Conservation (phyloP, 371 early-diverging fungal species). For the Circinella minor region DNA sequence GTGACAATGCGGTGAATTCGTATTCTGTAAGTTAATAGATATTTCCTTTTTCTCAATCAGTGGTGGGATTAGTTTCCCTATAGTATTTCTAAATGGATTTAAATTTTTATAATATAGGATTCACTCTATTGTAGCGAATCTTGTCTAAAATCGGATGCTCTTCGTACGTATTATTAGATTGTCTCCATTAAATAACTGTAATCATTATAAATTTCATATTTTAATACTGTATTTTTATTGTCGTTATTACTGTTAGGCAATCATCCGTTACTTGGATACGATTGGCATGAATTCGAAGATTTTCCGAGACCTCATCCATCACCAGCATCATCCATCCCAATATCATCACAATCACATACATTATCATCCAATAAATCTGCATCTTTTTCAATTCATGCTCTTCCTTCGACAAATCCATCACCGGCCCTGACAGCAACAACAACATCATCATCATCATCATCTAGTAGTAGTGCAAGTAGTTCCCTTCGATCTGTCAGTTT, state of each 20-base stretch:
- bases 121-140: conserved; percentile 40
- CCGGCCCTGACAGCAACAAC: background rate
- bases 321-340: background rate
- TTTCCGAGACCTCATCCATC: conserved; percentile 27
- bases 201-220: too few relatives aligned
- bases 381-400: conserved; percentile 3
- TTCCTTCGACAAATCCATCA: background rate
- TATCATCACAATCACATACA: background rate
- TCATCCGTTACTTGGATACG: conserved; percentile 38
- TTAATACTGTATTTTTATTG: too few relatives aligned
- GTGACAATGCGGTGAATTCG: conserved; percentile 26
- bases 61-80: background rate
- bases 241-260: conserved; percentile 14
- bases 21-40: conserved; percentile 22
- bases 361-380: background rate
- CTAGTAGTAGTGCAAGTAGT: too few relatives aligned
- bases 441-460: too few relatives aligned
- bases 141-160: conserved; percentile 31
- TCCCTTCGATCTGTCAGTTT: too few relatives aligned
- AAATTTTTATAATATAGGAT: conserved; percentile 21
- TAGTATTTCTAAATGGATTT: background rate
- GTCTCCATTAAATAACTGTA: too few relatives aligned
- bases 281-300: conserved; percentile 34
- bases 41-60: background rate
- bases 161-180: too few relatives aligned